Conservation (phyloP, 164 flowering plant species). For the Amborella trichopoda region DNA sequence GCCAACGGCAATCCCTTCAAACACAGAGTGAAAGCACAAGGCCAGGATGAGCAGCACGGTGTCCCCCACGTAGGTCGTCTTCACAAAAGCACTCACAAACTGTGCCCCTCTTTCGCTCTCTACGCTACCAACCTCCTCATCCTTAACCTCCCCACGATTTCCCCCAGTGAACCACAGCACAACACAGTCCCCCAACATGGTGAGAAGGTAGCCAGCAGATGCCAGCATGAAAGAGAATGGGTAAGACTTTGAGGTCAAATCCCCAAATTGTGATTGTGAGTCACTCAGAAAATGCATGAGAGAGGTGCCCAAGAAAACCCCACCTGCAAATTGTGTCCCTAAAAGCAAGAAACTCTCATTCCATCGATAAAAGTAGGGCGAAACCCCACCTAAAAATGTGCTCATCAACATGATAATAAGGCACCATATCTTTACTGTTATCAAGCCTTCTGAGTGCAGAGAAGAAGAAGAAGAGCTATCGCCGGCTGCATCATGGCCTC, state of each 20-base stretch:
- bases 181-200: constrained; percentile 66
- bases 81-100: constrained; percentile 6
- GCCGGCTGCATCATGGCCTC: constrained; percentile 9
- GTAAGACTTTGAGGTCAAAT: constrained; percentile 34
- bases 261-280: constrained; percentile 34
- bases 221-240: constrained; percentile 84
- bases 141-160: constrained; percentile 12
- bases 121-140: constrained; percentile 24
- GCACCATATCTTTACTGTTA: constrained; percentile 63
- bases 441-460: constrained; percentile 30
- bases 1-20: constrained; percentile 85
- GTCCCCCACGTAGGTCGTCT: constrained; percentile 44
- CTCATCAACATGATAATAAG: constrained; percentile 45
- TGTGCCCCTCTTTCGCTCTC: not conserved
- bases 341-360: constrained; percentile 59
- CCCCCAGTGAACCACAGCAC: constrained; percentile 13
- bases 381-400: constrained; percentile 66
- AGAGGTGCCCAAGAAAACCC: constrained; percentile 68
- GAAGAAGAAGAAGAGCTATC: constrained; percentile 4
- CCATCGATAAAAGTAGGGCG: constrained; percentile 75
- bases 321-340: constrained; percentile 87
- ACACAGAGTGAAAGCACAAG: constrained; percentile 73
- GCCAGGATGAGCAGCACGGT: constrained; percentile 62
- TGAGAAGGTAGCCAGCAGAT: constrained; percentile 49
- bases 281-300: constrained; percentile 82